Conservation (phyloP, 2,329 filamentous ascomycete genomes). For the Atkinsonella texensis region DNA sequence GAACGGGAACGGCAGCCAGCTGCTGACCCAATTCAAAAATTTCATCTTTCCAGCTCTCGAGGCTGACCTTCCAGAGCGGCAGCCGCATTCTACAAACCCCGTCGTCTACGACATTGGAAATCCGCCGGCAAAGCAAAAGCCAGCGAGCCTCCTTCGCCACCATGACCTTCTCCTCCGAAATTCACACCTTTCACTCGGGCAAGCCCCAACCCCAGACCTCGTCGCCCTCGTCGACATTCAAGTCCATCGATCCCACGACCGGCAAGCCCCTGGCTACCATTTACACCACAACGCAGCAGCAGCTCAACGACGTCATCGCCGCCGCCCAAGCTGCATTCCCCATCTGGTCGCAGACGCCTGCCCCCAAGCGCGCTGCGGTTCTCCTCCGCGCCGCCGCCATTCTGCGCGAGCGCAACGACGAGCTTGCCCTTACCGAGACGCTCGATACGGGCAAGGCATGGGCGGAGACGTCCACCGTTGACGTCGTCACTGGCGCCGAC, state of each 20-base stretch:
- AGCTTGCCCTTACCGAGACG: conserved; percentile 68
- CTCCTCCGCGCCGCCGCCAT: conserved; percentile 65
- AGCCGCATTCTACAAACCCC: too few relatives aligned
- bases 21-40: not conserved
- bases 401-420: conserved; percentile 65
- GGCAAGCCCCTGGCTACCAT: conserved; percentile 57
- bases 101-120: not conserved
- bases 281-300: conserved; percentile 51
- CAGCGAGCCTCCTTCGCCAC: not conserved
- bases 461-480: conserved; percentile 73
- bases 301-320: conserved; percentile 60
- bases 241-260: conserved; percentile 63
- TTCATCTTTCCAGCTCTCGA: too few relatives aligned
- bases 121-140: too few relatives aligned
- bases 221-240: conserved; percentile 50
- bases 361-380: conserved; percentile 64
- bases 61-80: too few relatives aligned
- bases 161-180: conserved; percentile 26
- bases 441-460: conserved; percentile 78
- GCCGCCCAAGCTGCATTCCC: conserved; percentile 63
- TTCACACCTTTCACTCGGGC: conserved; percentile 66
- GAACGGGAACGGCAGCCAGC: not conserved
- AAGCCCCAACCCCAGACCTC: conserved; percentile 46
- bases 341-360: conserved; percentile 63
- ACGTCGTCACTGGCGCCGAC: conserved; percentile 72